Base-by-base conservation (phyloP, 208 protist genomes). In the Crithidia sp. region DNA sequence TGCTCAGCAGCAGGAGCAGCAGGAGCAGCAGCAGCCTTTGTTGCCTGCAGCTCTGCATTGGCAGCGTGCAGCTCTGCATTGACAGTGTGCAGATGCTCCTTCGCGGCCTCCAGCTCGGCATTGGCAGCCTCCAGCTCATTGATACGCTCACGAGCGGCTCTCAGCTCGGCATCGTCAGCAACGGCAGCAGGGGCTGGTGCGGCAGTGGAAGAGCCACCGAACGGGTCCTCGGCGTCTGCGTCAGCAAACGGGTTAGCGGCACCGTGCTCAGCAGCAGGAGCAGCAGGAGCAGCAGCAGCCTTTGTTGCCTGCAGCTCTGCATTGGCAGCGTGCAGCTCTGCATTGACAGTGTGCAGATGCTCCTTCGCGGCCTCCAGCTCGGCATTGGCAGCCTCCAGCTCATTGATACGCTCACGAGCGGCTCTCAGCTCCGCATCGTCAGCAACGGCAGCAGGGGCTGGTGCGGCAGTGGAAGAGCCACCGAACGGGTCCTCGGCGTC, bases 201-300 rank as follows among this genome's bases (percentile, higher is more conserved):
- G 17, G 45, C 61, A 43, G 9, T 3, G 16, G 41, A 43, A 7
- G 56, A 37, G 5, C 9, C 53, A 43, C 65, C 60, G 14, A 67
- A 72, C 44, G 65, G 65, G 37, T 76, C 66, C 49, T 62, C 77
- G 12, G 58, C 65, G 16, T 67, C 53, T 13, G 53, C 50, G 17
- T 45, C 71, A 14, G 17, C 16, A 55, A 77, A 82, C 63, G 65
- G 77, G 59, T 77, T 82, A 12, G 59, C 52, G 2, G 14, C 17
- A 5, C 53, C 52, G 7, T 47, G 16, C 2, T 16, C 9, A 2
- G 14, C 13, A 2, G 5, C 9, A 4, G 17, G 54, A 36, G 62
- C 17, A 37, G 62, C 55, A 28, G 53, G 36, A 14, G 39, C 7
- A 36, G 17, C 7, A 57, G 37, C 49, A 7, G 45, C 47, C n/a